These are phyloP conservation scores for Arthrobotrys musiformis DNA, from an alignment of 2,329 filamentous ascomycete species.

Conservation along the genomic window DNA sequence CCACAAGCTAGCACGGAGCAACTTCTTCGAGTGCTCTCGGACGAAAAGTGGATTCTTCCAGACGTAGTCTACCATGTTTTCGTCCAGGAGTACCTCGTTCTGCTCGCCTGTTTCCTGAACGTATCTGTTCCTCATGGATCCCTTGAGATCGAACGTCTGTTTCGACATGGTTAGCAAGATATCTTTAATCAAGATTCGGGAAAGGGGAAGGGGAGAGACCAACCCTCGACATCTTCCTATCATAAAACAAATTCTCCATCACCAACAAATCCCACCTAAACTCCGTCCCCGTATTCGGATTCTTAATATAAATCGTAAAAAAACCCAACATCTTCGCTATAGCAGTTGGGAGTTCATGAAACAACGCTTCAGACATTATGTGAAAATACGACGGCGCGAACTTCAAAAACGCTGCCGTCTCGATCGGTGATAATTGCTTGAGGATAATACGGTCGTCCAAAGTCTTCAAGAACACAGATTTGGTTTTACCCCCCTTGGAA, in stretches of 20 bases:
- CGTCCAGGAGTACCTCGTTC: constrained; percentile 94
- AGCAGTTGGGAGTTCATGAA: constrained; percentile 92
- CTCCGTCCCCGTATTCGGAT: constrained; percentile 87
- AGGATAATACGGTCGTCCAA: constrained; percentile 92
- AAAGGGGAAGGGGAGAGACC: constrained; percentile 14
- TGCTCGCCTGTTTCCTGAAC: constrained; percentile 95
- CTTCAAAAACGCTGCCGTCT: constrained; percentile 91
- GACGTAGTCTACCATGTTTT: constrained; percentile 99
- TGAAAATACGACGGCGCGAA: constrained; percentile 97
- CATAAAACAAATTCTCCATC: constrained; percentile 99
- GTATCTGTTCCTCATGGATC: constrained; percentile 97
- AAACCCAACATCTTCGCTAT: constrained; percentile 99
- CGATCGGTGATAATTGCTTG: constrained; percentile 88
- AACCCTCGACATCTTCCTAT: constrained; percentile 80
- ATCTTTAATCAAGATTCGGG: no score
- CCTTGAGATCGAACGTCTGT: constrained; percentile 89
- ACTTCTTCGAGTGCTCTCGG: constrained; percentile 93
- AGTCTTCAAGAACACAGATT: constrained; percentile 96
- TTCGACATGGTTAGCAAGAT: no score
- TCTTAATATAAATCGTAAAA: constrained; percentile 97
- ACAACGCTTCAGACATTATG: constrained; percentile 95
- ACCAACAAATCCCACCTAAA: constrained; percentile 93
- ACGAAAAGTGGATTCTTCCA: constrained; percentile 96
- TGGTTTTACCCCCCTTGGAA: constrained; percentile 96
- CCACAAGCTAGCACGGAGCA: constrained; percentile 90